Percentiles rank a stretch among this genome's conserved stretches.
phyloP scores from a whole-genome alignment of 176 grass and related monocot genomes.

The Triticum dicoccoides region DNA sequence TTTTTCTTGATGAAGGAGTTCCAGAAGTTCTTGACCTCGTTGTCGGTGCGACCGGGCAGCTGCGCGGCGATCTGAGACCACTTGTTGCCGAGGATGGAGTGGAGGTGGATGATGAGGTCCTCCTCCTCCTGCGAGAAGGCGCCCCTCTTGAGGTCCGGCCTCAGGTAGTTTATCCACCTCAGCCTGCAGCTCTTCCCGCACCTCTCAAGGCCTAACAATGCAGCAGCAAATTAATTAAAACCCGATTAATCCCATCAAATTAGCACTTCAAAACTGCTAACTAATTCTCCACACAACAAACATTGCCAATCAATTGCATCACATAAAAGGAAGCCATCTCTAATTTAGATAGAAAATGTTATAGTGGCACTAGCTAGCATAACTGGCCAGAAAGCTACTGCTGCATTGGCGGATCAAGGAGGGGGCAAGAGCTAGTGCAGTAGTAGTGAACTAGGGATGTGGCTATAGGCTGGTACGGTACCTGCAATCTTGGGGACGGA shows the following conservation, averaged over 20 bases:
- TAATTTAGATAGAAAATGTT: background rate
- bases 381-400: background rate
- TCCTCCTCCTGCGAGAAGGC: constrained; percentile 80
- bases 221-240: constrained; percentile 7
- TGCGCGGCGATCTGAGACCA: constrained; percentile 79
- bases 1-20: constrained; percentile 91
- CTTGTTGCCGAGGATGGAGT: constrained; percentile 83
- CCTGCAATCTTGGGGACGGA: constrained; percentile 69
- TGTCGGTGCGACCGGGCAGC: constrained; percentile 88
- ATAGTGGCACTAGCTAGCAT: background rate
- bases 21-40: constrained; percentile 99
- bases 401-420: background rate
- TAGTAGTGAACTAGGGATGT: no score
- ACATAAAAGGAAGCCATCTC: background rate
- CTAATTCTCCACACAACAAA: background rate
- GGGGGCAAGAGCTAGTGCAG: no score
- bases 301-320: background rate
- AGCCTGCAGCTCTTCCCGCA: constrained; percentile 80
- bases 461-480: background rate
- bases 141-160: constrained; percentile 58
- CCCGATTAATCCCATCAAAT: background rate
- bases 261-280: background rate
- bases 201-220: constrained; percentile 54
- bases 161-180: constrained; percentile 78
- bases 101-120: constrained; percentile 68